phyloP scores from a whole-genome alignment of 75 land plant genomes.

The Chamaecyparis obtusa region DNA sequence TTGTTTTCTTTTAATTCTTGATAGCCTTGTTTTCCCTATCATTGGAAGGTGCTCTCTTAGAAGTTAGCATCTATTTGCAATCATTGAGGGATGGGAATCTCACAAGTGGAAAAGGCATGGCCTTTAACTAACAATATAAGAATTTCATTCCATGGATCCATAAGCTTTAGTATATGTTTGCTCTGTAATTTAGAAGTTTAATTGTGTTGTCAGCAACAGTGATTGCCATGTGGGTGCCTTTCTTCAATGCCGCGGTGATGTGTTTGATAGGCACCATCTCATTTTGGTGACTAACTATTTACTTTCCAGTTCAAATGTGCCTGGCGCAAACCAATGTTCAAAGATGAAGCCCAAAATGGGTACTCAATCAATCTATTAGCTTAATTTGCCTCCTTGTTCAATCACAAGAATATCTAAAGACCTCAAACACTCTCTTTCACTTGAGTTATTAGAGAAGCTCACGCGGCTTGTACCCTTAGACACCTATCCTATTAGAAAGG shows the following conservation, averaged over 20 bases:
- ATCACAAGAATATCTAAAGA: too few relatives aligned
- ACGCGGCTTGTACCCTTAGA: too few relatives aligned
- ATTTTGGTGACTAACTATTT: not conserved
- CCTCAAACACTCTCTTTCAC: too few relatives aligned
- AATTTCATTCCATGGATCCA: conserved; percentile 4
- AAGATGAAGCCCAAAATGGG: not conserved
- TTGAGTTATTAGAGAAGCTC: too few relatives aligned
- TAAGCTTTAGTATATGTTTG: not conserved
- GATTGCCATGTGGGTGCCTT: not conserved
- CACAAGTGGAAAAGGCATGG: conserved; percentile 21
- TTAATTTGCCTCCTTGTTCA: too few relatives aligned
- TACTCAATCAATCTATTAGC: too few relatives aligned
- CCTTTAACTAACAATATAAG: conserved; percentile 18
- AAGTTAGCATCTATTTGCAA: conserved; percentile 51
- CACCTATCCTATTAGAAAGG: too few relatives aligned
- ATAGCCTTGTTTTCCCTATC: not conserved
- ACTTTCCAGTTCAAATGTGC: conserved; percentile 17
- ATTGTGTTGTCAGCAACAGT: not conserved
- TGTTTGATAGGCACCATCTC: not conserved
- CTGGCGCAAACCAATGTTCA: not conserved
- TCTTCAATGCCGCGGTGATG: not conserved
- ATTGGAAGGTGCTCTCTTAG: conserved; percentile 41
- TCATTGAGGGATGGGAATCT: conserved; percentile 23
- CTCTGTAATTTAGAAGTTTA: not conserved
- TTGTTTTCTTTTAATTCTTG: too few relatives aligned